A percentile compares a stretch with the other conserved stretches of the same genome.
These are phyloP conservation scores for Mortierella sp. DNA, from an alignment of 371 early-diverging fungal species.

Conservation along the genomic window DNA sequence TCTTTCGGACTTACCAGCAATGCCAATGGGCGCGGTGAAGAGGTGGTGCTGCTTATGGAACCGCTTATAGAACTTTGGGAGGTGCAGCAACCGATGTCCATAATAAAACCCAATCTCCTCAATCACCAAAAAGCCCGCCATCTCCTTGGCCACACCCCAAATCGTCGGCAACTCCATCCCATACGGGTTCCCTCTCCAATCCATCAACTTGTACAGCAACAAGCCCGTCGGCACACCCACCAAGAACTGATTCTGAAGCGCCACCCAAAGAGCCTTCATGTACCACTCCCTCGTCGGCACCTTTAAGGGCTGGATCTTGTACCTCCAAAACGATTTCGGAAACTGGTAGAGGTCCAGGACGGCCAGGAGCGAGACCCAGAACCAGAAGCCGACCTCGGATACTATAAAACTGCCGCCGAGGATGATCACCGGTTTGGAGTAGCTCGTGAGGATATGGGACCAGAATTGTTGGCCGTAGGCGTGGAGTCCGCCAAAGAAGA, in stretches of 20 bases:
- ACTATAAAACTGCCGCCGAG: slow-evolving; percentile 46
- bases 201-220: slow-evolving; percentile 36
- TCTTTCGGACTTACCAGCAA: slow-evolving; percentile 65
- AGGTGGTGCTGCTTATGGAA: slow-evolving; percentile 75
- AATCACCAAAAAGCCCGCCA: slow-evolving; percentile 63
- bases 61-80: slow-evolving; percentile 61
- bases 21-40: slow-evolving; percentile 71
- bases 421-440: slow-evolving; percentile 41
- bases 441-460: slow-evolving; percentile 41
- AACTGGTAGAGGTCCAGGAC: slow-evolving; percentile 55
- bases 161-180: slow-evolving; percentile 51
- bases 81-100: slow-evolving; percentile 68
- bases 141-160: slow-evolving; percentile 51
- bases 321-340: slow-evolving; percentile 48
- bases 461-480: slow-evolving; percentile 44
- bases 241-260: slow-evolving; percentile 54
- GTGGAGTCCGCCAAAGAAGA: slow-evolving; percentile 45
- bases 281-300: slow-evolving; percentile 49
- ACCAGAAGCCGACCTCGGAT: slow-evolving; percentile 50
- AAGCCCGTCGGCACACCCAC: slow-evolving; percentile 51
- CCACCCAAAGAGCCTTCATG: slow-evolving; percentile 43
- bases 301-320: slow-evolving; percentile 59
- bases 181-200: slow-evolving; percentile 47
- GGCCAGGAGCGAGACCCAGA: slow-evolving; percentile 47
- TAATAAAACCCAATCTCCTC: slow-evolving; percentile 75